Base-by-base conservation (phyloP, 23 red algal genomes). In the Agarophyton chilense region DNA sequence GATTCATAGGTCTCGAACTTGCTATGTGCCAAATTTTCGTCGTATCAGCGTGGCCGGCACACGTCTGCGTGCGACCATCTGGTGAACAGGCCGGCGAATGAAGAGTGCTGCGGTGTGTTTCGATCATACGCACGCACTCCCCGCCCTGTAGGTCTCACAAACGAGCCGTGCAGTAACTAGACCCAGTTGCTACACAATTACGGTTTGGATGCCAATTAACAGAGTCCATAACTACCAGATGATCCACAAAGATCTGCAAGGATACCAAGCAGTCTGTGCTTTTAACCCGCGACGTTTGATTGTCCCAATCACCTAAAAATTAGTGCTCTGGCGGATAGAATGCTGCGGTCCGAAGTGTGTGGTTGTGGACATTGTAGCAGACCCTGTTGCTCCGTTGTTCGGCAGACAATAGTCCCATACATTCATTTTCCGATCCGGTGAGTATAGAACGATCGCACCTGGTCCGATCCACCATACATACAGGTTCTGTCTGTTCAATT, bases 151-250 rank as follows among this genome's bases (percentile, higher is more conserved):
- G 46, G 56, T 98, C 96, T 93, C 96, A 98, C 46, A 98, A 50
- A 10, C 96, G 89, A 52, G 53, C 85, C 35, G 92, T 91, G 38
- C 93, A 89, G 72, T 98, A 92, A 33, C 81, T 82, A 9, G 92
- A 95, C n/a, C 92, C 96, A 14, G 96, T 93, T 18, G 88, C 92
- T 13, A 98, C 72, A 72, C 95, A 98, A 61, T 94, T 95, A 81
- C 92, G 90, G 84, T 98, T 98, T 7, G 93, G 92, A 83, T 98
- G 96, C 96, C 96, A 98, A 31, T 40, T 64, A 21, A 95, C 78
- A 28, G 43, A 64, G 63, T 98, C 96, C 18, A 98, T 88, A 93
- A 95, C 96, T 21, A 93, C 84, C 60, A 95, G 83, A 80, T 98
- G 96, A 2, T 93, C 96, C 9, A 90, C 93, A 8, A 98, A 66